Base-by-base conservation (phyloP, 139 green algal species). In the Bryopsis sp. region DNA sequence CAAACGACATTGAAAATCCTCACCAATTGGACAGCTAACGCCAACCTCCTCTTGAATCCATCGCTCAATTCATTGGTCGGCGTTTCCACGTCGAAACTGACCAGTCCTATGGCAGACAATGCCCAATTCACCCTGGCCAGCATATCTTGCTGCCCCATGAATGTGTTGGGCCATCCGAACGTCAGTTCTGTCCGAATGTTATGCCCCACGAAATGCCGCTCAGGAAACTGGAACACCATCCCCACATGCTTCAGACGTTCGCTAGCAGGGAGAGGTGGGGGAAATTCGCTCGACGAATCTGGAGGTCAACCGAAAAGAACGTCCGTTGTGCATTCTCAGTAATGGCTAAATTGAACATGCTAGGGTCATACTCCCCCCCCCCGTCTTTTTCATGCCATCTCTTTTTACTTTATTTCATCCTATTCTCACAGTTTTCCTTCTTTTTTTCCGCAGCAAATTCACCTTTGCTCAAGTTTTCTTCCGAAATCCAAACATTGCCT, bases 221-320 rank as follows among this genome's bases (percentile, higher is more conserved):
- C 90, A 2, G 92, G 92, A 65, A 97, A 97, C 81, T 97, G 92
- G 66, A 97, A 97, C 26, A 97, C 90, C 26, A 97, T 73, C 0
- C 92, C 91, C 8, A 87, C 80, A 37, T 81, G 64, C 36, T 72
- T 48, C 47, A 76, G 67, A 22, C 82, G 39, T 5, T 39, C 43
- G 32, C 43, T 26, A 11, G 58, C 28, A 65, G 58, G 43, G 43
- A 11, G 11, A 50, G 11, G 11, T 26, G 43, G 15, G 43, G 43
- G 15, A 50, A n/a, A n/a, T n/a, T n/a, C n/a, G n/a, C n/a, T n/a
- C n/a, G n/a, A n/a, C n/a, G n/a, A n/a, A n/a, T n/a, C n/a, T n/a
- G n/a, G n/a, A n/a, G n/a, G n/a, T n/a, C n/a, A n/a, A n/a, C n/a
- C n/a, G n/a, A n/a, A n/a, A n/a, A n/a, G n/a, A n/a, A n/a, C n/a